A percentile compares a stretch with the other conserved stretches of the same genome.
Conservation (phyloP, 345 rosid species). For the Hevea brasiliensis region DNA sequence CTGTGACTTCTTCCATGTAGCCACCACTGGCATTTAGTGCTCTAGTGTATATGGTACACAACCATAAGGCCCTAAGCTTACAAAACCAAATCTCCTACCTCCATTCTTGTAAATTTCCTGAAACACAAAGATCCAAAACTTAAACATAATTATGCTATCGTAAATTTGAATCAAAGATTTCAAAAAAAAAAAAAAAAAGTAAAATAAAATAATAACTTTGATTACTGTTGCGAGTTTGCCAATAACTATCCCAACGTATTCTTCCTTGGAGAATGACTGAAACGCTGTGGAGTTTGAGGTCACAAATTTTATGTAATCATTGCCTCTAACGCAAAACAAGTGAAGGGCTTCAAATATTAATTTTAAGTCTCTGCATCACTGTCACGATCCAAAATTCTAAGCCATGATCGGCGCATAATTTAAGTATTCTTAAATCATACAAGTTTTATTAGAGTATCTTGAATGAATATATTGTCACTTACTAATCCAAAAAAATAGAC, state of each 20-base stretch:
- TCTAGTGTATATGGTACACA: not conserved
- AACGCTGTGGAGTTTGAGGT: not conserved
- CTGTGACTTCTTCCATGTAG: not conserved
- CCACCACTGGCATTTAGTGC: not conserved
- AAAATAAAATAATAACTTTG: conserved; percentile 26
- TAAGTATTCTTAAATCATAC: no score
- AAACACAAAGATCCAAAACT: not conserved
- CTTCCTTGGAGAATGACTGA: not conserved
- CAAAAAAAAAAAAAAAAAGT: no score
- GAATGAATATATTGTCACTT: no score
- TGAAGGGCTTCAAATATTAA: no score
- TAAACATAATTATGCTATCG: not conserved
- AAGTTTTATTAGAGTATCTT: no score
- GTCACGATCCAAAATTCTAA: no score
- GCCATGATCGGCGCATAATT: no score
- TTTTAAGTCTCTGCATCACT: no score
- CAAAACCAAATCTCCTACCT: not conserved
- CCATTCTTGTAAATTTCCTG: conserved; percentile 6
- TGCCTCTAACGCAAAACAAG: no score
- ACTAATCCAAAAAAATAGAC: no score
- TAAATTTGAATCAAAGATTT: no score
- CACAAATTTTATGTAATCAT: not conserved
- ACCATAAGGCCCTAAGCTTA: not conserved
- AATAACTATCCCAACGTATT: conserved; percentile 25
- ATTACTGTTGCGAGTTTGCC: conserved; percentile 26